phyloP scores from a whole-genome alignment of 495 filamentous ascomycete genomes.

The Xylaria cubensis region DNA sequence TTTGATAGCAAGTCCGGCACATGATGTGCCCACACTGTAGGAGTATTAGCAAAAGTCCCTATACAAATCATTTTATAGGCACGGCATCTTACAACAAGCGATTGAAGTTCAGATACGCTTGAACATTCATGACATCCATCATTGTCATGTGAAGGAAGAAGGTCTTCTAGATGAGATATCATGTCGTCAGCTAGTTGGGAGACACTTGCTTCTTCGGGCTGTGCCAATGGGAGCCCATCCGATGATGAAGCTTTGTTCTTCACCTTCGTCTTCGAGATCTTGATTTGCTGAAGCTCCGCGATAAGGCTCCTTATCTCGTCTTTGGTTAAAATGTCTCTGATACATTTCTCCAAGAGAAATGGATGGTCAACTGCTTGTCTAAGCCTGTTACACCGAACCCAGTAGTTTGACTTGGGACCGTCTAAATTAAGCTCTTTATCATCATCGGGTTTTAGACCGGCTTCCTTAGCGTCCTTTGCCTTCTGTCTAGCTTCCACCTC shows the following conservation, averaged over 20 bases:
- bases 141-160: not conserved
- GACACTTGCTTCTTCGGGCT: not conserved
- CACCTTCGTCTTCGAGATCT: not conserved
- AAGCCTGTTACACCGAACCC: slow-evolving; percentile 13
- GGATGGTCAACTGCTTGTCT: slow-evolving; percentile 34
- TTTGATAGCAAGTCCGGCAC: not conserved
- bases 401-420: slow-evolving; percentile 7
- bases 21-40: slow-evolving; percentile 9
- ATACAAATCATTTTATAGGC: not conserved
- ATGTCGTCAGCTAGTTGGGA: not conserved
- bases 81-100: not conserved
- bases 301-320: slow-evolving; percentile 5
- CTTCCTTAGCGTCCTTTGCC: not conserved
- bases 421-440: slow-evolving; percentile 13
- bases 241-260: not conserved
- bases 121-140: slow-evolving; percentile 1
- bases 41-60: not conserved
- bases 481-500: not conserved
- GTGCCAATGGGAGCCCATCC: not conserved
- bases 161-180: not conserved
- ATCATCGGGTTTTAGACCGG: not conserved
- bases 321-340: not conserved
- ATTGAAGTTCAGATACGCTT: not conserved
- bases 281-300: not conserved
- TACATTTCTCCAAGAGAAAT: slow-evolving; percentile 29